Conservation (phyloP, 768 basidiomycete species). For the Mrakia gelida region DNA sequence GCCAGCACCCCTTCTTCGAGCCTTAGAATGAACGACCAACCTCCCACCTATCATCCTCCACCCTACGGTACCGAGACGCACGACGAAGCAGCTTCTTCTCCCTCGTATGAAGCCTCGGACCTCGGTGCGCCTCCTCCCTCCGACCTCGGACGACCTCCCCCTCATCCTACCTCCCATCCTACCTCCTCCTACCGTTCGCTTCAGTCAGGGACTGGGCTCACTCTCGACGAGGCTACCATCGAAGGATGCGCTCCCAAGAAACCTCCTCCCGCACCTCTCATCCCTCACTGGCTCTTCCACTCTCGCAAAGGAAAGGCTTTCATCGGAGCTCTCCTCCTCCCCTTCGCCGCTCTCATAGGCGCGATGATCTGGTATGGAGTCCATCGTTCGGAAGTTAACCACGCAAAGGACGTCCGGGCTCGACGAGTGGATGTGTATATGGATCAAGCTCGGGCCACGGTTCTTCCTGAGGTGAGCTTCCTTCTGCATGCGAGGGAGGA, state of each 20-base stretch:
- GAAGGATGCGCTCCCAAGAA: not conserved
- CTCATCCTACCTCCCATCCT: no score
- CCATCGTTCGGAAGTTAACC: not conserved
- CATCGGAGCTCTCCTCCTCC: not conserved
- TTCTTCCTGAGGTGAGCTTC: not conserved
- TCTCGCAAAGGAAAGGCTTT: not conserved
- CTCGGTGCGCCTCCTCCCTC: not conserved
- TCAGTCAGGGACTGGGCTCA: not conserved
- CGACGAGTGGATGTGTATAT: not conserved
- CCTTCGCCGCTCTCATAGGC: not conserved
- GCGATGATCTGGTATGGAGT: not conserved
- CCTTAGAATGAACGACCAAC: conserved; percentile 4
- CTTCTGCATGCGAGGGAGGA: no score
- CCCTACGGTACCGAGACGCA: no score
- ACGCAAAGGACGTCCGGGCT: not conserved
- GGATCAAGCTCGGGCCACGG: not conserved
- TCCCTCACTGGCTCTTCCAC: not conserved
- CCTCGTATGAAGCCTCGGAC: not conserved
- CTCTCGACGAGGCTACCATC: not conserved
- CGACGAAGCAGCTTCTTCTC: not conserved
- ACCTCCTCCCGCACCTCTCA: not conserved
- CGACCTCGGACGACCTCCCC: not conserved
- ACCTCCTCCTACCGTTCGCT: not conserved
- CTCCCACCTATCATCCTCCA: not conserved
- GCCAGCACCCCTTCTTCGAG: no score